A percentile compares a stretch with the other conserved stretches of the same genome.
Conservation (phyloP, 805 yeast species). For the Candida boleticola region DNA sequence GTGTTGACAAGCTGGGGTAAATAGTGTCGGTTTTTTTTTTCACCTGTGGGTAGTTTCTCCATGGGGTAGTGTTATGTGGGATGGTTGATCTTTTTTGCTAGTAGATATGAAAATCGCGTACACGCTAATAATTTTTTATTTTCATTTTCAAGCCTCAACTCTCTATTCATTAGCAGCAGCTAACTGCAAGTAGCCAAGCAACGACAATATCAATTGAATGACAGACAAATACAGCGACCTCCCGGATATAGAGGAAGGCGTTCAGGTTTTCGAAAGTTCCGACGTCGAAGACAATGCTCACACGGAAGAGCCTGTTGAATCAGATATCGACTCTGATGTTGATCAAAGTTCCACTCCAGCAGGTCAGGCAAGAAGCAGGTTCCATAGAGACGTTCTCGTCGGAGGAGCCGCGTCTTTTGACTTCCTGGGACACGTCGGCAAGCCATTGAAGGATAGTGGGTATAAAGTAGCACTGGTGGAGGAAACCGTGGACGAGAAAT, state of each 20-base stretch:
- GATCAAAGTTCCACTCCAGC: conserved; percentile 13
- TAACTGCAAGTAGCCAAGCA: too few species aligned
- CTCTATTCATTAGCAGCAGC: too few species aligned
- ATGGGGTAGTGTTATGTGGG: too few species aligned
- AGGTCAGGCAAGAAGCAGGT: conserved; percentile 17
- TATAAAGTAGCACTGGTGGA: conserved; percentile 18
- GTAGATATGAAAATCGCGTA: too few species aligned
- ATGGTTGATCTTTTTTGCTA: too few species aligned
- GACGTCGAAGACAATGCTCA: conserved; percentile 26
- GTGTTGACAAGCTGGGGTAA: too few species aligned
- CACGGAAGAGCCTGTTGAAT: conserved; percentile 4
- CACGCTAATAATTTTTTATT: too few species aligned
- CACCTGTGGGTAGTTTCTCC: too few species aligned
- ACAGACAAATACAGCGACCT: conserved; percentile 12
- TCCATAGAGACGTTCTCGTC: conserved; percentile 23
- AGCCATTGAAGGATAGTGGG: conserved; percentile 21
- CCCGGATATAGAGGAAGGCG: conserved; percentile 19
- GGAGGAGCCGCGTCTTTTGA: conserved; percentile 27
- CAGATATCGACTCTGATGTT: conserved; percentile 11
- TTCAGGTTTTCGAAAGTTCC: conserved; percentile 44
- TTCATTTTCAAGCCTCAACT: too few species aligned
- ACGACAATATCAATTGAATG: too few species aligned
- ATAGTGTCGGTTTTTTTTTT: too few species aligned
- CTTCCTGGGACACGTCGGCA: conserved; percentile 33
- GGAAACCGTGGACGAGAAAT: conserved; percentile 38